Evolutionary conservation across 352 stramenopile genomes (phyloP), one percentile per base, ranked within the genome.

Genomic region (Achlya hypogyna): DNA sequence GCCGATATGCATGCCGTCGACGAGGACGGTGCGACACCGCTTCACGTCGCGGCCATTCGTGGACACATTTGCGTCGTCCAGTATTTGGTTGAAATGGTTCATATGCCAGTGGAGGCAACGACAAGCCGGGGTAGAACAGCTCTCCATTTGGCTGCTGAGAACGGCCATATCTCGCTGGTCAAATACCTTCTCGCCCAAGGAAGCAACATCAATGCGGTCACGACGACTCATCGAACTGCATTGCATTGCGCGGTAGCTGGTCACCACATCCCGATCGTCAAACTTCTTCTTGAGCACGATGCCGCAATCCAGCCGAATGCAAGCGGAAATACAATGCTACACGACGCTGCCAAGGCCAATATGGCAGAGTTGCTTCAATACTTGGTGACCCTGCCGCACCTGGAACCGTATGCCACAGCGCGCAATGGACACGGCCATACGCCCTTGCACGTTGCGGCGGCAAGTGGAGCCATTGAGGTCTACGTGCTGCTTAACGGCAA

Each of bases 11-110:
- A 29, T 5, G 58, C 58, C 1, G 42, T 6, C 2, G 58, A 65
- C 35, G 34, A n/a, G 10, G 34, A 6, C 25, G 58, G 58, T 1
- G 38, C 28, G 62, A 81, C 67, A 1, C 70, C 73, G 28, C 68
- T 84, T 35, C 77, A 84, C 43, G 45, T 77, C 4, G 76, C 78
- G 12, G 72, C 75, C 14, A 60, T 51, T 2, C 70, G 63, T 32
- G 77, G 77, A 35, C 70, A 65, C 10, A 54, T 54, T 0, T 54
- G 62, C 20, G 70, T 75, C 1, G 70, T 72, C 5, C 49, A 51
- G 27, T 70, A 69, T 4, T 63, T 82, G n/a, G 69, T 82, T 20
- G 58, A 65, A 5, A 20, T 43, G 22, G 20, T 38, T 10, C 25
- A 51, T 25, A 42, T 65, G 29, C 14, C 14, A 1, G 6, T 65